These are phyloP conservation scores for Panellus pusillus DNA, from an alignment of 768 basidiomycete genomes.

Conservation along the genomic window DNA sequence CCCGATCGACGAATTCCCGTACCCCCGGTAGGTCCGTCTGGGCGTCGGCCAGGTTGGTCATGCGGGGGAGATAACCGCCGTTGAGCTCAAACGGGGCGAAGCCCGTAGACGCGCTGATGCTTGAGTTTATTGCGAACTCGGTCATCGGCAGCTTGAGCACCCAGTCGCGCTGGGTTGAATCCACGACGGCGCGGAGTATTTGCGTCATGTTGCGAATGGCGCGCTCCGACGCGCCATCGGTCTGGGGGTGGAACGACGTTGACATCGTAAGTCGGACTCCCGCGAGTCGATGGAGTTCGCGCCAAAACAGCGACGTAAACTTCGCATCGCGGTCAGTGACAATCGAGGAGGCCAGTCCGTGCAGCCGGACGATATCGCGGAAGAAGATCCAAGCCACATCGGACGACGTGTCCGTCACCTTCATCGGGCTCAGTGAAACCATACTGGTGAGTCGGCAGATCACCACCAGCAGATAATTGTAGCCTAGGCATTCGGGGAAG, in stretches of 20 bases:
- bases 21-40: slow-evolving; percentile 17
- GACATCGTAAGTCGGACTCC: slow-evolving; percentile 34
- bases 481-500: slow-evolving; percentile 24
- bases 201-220: slow-evolving; percentile 31
- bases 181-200: slow-evolving; percentile 27
- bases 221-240: slow-evolving; percentile 6
- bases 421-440: not conserved
- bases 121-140: slow-evolving; percentile 39
- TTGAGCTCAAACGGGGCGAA: slow-evolving; percentile 35
- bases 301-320: slow-evolving; percentile 20
- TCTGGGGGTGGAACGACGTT: slow-evolving; percentile 40
- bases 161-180: slow-evolving; percentile 34
- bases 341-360: slow-evolving; percentile 18
- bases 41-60: not conserved
- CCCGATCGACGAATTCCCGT: slow-evolving; percentile 29
- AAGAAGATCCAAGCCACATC: slow-evolving; percentile 6
- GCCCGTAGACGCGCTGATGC: slow-evolving; percentile 26
- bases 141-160: slow-evolving; percentile 27
- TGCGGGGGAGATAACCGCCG: slow-evolving; percentile 4
- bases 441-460: not conserved
- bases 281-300: slow-evolving; percentile 21
- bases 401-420: not conserved
- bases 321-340: slow-evolving; percentile 26
- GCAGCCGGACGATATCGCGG: slow-evolving; percentile 9
- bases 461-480: slow-evolving; percentile 14